Percentiles rank a stretch among this genome's conserved stretches.
Conservation (phyloP, 176 grass and related monocot genomes). For the Eremochloa ophiuroides region DNA sequence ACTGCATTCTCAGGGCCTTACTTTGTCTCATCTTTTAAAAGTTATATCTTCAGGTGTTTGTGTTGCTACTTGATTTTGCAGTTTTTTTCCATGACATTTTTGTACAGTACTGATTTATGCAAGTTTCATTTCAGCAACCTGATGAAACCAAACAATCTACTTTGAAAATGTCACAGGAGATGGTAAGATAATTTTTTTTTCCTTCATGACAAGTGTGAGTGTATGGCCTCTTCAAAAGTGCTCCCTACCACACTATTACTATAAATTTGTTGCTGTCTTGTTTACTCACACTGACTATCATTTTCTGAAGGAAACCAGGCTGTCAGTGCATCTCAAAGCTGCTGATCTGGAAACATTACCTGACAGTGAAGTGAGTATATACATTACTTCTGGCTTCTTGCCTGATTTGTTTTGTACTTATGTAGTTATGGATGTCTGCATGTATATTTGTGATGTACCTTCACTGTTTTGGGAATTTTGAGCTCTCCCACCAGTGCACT, state of each 20-base stretch:
- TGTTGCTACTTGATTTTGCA: constrained; percentile 6
- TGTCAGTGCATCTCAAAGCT: too few species aligned
- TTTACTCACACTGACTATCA: background rate
- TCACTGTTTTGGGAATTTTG: constrained; percentile 3
- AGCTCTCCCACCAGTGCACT: background rate
- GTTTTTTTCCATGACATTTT: background rate
- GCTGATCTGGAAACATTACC: too few species aligned
- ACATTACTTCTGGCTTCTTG: too few species aligned
- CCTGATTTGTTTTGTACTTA: too few species aligned
- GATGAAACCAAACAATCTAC: constrained; percentile 44
- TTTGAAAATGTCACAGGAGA: constrained; percentile 40
- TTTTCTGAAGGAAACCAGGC: constrained; percentile 38
- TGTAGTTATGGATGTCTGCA: constrained; percentile 2
- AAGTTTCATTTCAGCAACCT: constrained; percentile 62
- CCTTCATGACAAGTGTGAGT: background rate
- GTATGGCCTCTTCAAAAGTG: background rate
- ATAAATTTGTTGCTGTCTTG: background rate
- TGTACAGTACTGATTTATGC: background rate
- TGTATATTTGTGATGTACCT: background rate
- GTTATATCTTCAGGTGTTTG: background rate
- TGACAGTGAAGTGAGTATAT: too few species aligned
- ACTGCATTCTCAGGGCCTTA: background rate
- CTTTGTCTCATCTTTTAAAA: background rate
- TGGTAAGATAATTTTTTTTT: constrained; percentile 27
- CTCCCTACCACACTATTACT: background rate